A percentile compares a stretch with the other conserved stretches of the same genome.
These are phyloP conservation scores for Termitomyces sp. DNA, from an alignment of 768 basidiomycete genomes.

Conservation along the genomic window DNA sequence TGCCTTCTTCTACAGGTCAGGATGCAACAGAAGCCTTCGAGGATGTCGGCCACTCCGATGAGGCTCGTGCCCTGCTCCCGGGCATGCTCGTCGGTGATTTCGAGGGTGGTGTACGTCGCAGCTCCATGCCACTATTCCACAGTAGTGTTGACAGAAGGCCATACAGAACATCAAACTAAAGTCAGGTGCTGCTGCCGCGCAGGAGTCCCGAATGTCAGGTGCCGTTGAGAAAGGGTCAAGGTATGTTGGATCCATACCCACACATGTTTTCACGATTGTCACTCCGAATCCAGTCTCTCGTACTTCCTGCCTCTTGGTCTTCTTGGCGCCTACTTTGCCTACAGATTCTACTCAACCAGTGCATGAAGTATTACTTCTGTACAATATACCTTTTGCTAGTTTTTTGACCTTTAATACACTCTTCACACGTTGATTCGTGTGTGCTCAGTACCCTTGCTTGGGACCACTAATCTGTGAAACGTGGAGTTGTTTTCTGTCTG, in stretches of 20 bases:
- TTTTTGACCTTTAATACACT: not conserved
- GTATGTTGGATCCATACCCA: constrained; percentile 36
- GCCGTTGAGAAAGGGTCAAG: constrained; percentile 67
- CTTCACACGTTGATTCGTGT: constrained; percentile 4
- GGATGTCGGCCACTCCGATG: constrained; percentile 98
- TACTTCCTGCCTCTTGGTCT: constrained; percentile 81
- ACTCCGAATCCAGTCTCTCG: constrained; percentile 46
- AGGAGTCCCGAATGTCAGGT: constrained; percentile 36
- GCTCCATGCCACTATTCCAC: constrained; percentile 3
- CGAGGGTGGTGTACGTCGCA: constrained; percentile 60
- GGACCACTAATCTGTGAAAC: constrained; percentile 3
- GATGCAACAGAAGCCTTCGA: constrained; percentile 99
- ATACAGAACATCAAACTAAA: constrained; percentile 48
- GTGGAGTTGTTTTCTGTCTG: constrained; percentile 4
- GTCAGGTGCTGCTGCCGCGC: constrained; percentile 42
- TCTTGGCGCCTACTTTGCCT: constrained; percentile 84
- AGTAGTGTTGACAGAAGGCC: constrained; percentile 2
- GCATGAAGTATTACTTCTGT: constrained; percentile 25
- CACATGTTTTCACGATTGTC: constrained; percentile 7
- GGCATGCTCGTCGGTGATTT: constrained; percentile 81
- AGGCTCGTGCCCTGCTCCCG: constrained; percentile 82
- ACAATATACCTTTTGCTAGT: constrained; percentile 11
- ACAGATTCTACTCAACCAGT: constrained; percentile 63
- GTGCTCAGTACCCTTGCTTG: not conserved
- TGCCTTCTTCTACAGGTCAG: constrained; percentile 49